phyloP scores from a whole-genome alignment of 2,329 filamentous ascomycete genomes.

The Exophiala alcalophila region DNA sequence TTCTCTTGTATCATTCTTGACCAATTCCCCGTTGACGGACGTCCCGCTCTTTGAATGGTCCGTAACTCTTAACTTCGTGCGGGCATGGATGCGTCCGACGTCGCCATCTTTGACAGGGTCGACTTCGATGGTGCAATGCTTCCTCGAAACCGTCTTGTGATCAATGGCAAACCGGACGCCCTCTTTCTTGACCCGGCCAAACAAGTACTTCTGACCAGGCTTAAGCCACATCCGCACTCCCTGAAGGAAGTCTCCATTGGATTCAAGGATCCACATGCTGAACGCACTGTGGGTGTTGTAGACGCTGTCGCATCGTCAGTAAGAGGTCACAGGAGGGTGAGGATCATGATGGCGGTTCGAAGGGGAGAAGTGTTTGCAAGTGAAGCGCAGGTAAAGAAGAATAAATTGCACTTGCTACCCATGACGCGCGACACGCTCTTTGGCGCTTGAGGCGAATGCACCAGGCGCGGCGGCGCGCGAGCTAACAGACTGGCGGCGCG shows the following conservation, averaged over 20 bases:
- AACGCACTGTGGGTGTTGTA: constrained; percentile 21
- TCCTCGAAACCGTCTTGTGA: constrained; percentile 80
- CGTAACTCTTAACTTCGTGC: constrained; percentile 69
- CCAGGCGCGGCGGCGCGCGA: no score
- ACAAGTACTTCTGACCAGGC: constrained; percentile 79
- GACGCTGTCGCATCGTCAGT: no score
- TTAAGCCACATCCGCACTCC: constrained; percentile 76
- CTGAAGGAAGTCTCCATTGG: constrained; percentile 47
- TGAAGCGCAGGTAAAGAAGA: constrained; percentile 5
- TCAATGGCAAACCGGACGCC: constrained; percentile 70
- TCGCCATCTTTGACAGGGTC: constrained; percentile 62
- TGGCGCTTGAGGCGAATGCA: neutral
- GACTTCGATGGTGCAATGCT: constrained; percentile 78
- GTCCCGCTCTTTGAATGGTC: constrained; percentile 90
- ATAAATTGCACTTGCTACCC: no score
- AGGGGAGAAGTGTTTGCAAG: neutral
- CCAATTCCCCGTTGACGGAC: constrained; percentile 67
- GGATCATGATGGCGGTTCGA: neutral
- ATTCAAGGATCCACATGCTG: constrained; percentile 63
- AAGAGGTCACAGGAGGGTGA: neutral
- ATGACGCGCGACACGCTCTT: constrained; percentile 18
- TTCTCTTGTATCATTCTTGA: constrained; percentile 55
- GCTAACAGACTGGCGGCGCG: constrained; percentile 10
- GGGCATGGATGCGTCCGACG: constrained; percentile 61
- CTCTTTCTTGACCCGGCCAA: constrained; percentile 69